A percentile compares a stretch with the other conserved stretches of the same genome.
phyloP scores from a whole-genome alignment of 495 filamentous ascomycete species.

The Aspergillus mulundensis region DNA sequence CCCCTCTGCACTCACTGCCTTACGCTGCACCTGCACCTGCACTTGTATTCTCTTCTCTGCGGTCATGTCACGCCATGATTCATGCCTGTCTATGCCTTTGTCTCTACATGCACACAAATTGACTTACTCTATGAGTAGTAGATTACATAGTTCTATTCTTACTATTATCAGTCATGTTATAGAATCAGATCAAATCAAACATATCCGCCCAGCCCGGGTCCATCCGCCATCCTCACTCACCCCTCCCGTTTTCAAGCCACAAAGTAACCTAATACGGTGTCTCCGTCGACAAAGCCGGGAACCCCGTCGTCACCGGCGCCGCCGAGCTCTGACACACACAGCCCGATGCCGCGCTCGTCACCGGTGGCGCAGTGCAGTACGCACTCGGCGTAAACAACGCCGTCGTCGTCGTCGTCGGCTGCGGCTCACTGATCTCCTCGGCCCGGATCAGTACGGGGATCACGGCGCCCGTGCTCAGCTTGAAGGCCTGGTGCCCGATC shows the following conservation, averaged over 20 bases:
- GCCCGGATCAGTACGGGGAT: constrained; percentile 68
- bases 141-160: background rate
- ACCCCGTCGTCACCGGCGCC: constrained; percentile 32
- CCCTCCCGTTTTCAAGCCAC: background rate
- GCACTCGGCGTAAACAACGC: constrained; percentile 42
- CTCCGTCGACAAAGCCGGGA: background rate
- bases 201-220: background rate
- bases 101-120: constrained; percentile 1
- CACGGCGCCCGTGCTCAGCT: constrained; percentile 60
- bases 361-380: constrained; percentile 49
- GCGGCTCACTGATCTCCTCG: constrained; percentile 27
- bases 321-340: constrained; percentile 46
- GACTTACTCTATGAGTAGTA: background rate
- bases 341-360: constrained; percentile 37
- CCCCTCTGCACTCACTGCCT: background rate
- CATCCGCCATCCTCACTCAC: background rate
- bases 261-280: background rate
- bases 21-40: background rate
- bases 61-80: background rate
- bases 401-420: constrained; percentile 28
- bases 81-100: background rate
- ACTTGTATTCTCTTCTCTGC: background rate
- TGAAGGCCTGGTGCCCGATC: constrained; percentile 58
- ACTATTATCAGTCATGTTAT: background rate
- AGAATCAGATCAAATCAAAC: background rate